Evolutionary conservation across 208 protist genomes (phyloP), one percentile per base, ranked within the genome.

Genomic region (Histomonas meleagridis): DNA sequence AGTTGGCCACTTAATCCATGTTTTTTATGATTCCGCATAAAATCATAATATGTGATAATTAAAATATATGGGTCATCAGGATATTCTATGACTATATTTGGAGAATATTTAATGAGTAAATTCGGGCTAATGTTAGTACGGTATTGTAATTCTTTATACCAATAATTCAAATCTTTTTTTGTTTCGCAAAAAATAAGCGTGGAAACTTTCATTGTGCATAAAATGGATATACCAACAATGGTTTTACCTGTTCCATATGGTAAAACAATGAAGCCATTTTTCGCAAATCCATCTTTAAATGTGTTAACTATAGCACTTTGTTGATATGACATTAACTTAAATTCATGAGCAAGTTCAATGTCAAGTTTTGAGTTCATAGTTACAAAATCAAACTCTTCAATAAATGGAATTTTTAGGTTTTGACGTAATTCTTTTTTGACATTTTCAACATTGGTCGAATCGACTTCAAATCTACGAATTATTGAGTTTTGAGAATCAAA

Each of bases 211-310:
- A 95, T 62, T 26, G 93, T 95, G 35, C 38, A 55, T 3, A 69
- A 35, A 4, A 95, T 94, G 21, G 93, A 70, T 76, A 99, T 97
- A 38, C 98, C 98, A 35, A 99, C 96, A 21, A 99, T 95, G 16
- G 98, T 99, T 95, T 99, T 99, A 38, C 98, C 98, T 12, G 98
- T 97, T 43, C 98, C 98, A 94, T 98, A 99, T 7, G 98, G 98
- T 10, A 99, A 95, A 48, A 99, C 97, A 72, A 99, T 97, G 70
- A 99, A 97, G 26, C 98, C 98, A 18, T 94, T 96, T 57, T 94
- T 92, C 69, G 93, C 93, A 38, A 93, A 79, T 32, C 95, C 95
- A 62, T 95, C 93, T 38, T 92, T 92, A 91, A 97, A 97, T 95
- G 97, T 97, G 92, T 96, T 97, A 18, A 43, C 60, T 9, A 97